Evolutionary conservation across 192 early-diverging fungal genomes (phyloP).

Genomic region (Phycomyces nitens): DNA sequence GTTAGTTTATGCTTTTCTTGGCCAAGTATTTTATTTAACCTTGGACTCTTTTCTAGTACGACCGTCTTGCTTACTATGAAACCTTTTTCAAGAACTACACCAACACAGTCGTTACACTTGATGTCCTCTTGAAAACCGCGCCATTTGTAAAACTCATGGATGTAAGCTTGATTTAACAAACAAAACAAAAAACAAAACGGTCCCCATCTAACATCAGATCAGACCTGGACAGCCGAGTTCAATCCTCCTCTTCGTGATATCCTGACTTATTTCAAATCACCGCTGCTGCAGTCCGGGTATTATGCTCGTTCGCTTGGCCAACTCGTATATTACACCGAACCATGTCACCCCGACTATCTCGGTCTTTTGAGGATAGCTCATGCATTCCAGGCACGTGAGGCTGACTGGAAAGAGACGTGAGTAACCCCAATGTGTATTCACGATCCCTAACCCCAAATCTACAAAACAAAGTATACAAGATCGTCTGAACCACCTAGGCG

Average conservation of each 20-base stretch:
- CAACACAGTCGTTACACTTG: conserved; percentile 7
- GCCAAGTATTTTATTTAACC: not conserved
- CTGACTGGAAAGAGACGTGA: conserved; percentile 4
- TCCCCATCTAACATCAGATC: too few species aligned
- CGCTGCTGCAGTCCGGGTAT: not conserved
- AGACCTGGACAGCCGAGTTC: not conserved
- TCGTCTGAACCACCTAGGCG: not conserved
- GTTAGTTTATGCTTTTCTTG: conserved; percentile 1
- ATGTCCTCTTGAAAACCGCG: conserved; percentile 9
- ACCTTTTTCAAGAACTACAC: conserved; percentile 12
- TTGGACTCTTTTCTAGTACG: conserved; percentile 9
- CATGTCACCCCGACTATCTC: conserved; percentile 12
- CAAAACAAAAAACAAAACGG: not conserved
- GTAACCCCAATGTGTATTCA: not conserved
- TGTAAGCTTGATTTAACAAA: not conserved
- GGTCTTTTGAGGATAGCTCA: not conserved
- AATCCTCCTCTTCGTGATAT: conserved; percentile 2
- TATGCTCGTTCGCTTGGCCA: not conserved
- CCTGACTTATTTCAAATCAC: conserved; percentile 1
- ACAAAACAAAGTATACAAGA: conserved; percentile 13
- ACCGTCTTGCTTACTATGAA: not conserved
- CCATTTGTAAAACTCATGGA: conserved; percentile 10
- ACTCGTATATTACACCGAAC: conserved; percentile 2
- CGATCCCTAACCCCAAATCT: too few species aligned
- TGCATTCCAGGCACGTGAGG: conserved; percentile 4